Evolutionary conservation across 495 filamentous ascomycete species (phyloP), one percentile per base, ranked within the genome.

Genomic region (Neurospora hispaniola): DNA sequence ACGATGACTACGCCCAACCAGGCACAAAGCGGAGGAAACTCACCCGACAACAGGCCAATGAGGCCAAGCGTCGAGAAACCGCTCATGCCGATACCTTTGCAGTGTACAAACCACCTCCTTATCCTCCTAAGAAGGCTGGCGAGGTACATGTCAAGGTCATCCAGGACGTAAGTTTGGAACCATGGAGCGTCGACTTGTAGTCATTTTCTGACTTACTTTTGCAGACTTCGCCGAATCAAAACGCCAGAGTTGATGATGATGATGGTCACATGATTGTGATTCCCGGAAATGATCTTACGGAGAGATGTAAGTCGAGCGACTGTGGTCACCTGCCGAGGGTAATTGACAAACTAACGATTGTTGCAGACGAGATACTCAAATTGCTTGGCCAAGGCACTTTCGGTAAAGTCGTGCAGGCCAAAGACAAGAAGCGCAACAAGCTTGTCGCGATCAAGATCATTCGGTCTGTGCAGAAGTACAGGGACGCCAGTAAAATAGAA

Each of bases 401-500:
- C 79, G 96, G 96, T 70, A 99, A 99, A 81, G 96, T 99, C 16
- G 95, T 99, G 10, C 92, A 97, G 80, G 96, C 96, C 44, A 89
- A 87, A 73, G 96, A 99, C 78, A 89, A 89, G 74, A 86, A 86
- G 72, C 88, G 89, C 71, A 89, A 89, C 72, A 90, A 91, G 72
- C 88, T 91, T 71, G 96, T 95, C 75, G 96, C 96, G 39, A 92
- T 99, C 79, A 99, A 99, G 82, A 94, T 99, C 79, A 99, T 99
- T 74, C 91, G 96, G 70, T 97, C 96, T 1, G 96, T 99, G 7
- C 96, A 97, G 77, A 99, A 99, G 76, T 99, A 99, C 76, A 90
- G 96, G 62, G 96, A 99, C 82, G 96, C 96, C 1, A 96, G 92
- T n/a, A 89, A 95, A 71, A 98, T 99, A 76, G 96, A 99, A 81